Percentiles rank a stretch among this genome's conserved stretches.
Conservation (phyloP, 164 flowering plant genomes). For the Hamamelis virginiana region DNA sequence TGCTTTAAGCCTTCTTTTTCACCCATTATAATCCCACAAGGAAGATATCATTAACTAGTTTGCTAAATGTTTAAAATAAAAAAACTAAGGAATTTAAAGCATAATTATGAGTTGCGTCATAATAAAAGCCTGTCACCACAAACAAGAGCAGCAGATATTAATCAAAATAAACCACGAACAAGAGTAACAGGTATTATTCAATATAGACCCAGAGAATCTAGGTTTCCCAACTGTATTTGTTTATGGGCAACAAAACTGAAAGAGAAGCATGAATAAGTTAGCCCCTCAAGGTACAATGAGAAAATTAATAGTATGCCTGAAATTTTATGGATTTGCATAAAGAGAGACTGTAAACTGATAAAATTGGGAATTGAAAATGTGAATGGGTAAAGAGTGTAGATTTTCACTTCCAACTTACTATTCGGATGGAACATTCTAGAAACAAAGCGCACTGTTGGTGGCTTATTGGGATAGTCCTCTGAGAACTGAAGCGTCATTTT, state of each 20-base stretch:
- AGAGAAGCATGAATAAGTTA: background rate
- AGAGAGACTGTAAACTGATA: background rate
- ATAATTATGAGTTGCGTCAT: background rate
- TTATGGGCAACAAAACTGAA: background rate
- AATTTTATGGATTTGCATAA: background rate
- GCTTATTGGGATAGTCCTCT: conserved; percentile 59
- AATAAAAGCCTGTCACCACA: background rate
- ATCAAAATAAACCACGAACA: background rate
- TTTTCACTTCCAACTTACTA: conserved; percentile 32
- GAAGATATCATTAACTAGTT: background rate
- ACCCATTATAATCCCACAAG: background rate
- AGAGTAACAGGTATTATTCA: background rate
- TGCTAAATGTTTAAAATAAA: background rate
- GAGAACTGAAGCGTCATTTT: conserved; percentile 51
- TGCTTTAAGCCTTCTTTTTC: background rate
- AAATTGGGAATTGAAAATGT: background rate
- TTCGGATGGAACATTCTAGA: conserved; percentile 61
- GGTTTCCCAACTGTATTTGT: background rate
- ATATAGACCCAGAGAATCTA: background rate
- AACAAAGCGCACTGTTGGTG: conserved; percentile 53
- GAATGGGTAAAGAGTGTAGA: background rate
- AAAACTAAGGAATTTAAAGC: background rate
- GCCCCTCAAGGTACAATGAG: background rate
- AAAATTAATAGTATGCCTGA: background rate
- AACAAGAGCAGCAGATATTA: background rate